Evolutionary conservation across 208 protist genomes (phyloP).

Genomic region (Crithidia brevicula): DNA sequence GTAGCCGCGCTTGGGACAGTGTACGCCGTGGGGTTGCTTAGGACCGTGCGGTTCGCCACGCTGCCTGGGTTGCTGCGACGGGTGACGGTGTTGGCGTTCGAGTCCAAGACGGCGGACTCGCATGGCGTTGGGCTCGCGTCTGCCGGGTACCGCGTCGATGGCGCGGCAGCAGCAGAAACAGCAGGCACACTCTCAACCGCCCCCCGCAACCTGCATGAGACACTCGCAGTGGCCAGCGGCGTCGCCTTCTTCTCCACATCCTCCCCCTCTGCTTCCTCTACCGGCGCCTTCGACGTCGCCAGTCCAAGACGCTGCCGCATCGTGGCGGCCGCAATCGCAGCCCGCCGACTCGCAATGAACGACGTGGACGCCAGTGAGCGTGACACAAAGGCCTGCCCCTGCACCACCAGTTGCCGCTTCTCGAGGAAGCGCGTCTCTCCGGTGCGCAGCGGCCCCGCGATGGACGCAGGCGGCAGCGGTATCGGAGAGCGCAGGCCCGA

Average conservation of each 20-base stretch:
- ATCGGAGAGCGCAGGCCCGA: conserved; percentile 2
- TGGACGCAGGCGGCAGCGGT: conserved; percentile 7
- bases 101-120: conserved; percentile 20
- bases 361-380: conserved; percentile 42
- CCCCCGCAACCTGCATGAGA: neutral
- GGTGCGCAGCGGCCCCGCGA: conserved; percentile 25
- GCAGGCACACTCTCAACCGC: neutral
- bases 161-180: neutral
- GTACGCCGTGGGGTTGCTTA: neutral
- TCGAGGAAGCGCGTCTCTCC: conserved; percentile 45
- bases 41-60: neutral
- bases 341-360: conserved; percentile 46
- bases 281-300: neutral
- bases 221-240: neutral
- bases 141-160: conserved; percentile 1
- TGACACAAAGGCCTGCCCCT: conserved; percentile 33
- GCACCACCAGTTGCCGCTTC: conserved; percentile 32
- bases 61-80: conserved; percentile 1
- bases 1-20: neutral
- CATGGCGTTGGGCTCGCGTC: conserved; percentile 1
- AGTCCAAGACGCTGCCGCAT: conserved; percentile 17
- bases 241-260: neutral
- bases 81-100: conserved; percentile 12
- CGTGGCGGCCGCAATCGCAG: conserved; percentile 28
- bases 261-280: neutral